phyloP scores from a whole-genome alignment of 2,329 filamentous ascomycete species.

The Sclerotinia minor region DNA sequence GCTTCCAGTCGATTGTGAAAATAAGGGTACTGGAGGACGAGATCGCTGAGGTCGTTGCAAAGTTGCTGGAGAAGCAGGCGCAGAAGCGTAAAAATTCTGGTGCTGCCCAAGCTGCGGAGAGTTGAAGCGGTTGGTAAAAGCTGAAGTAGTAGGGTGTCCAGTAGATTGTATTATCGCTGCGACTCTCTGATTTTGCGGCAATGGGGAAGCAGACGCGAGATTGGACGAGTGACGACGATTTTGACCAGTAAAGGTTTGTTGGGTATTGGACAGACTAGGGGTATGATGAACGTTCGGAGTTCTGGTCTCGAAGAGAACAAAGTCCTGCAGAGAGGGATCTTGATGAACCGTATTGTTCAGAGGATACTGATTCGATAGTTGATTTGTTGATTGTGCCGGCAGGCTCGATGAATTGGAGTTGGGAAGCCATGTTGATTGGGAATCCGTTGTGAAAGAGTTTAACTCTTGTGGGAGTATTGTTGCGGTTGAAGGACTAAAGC shows the following conservation, averaged over 20 bases:
- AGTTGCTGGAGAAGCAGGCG: constrained; percentile 59
- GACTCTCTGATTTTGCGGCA: constrained; percentile 59
- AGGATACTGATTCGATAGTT: constrained; percentile 44
- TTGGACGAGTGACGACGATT: constrained; percentile 55
- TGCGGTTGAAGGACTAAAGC: constrained; percentile 56
- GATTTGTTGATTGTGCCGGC: constrained; percentile 62
- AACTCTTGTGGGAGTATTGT: constrained; percentile 66
- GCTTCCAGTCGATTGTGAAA: constrained; percentile 60
- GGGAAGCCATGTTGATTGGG: constrained; percentile 75
- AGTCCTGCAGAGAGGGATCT: constrained; percentile 52
- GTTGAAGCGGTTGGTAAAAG: constrained; percentile 60
- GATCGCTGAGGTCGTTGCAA: constrained; percentile 55
- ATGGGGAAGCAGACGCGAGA: constrained; percentile 50
- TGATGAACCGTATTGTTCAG: constrained; percentile 8
- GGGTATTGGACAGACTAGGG: constrained; percentile 42
- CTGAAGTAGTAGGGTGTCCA: constrained; percentile 55
- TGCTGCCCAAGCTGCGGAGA: constrained; percentile 52
- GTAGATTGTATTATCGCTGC: constrained; percentile 59
- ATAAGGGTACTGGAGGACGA: constrained; percentile 72
- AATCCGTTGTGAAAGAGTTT: constrained; percentile 81
- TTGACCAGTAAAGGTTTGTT: constrained; percentile 44
- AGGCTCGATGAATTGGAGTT: constrained; percentile 61
- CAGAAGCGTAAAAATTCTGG: constrained; percentile 66
- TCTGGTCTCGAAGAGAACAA: constrained; percentile 57
- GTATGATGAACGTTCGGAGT: constrained; percentile 40